Conservation (phyloP, 352 stramenopile genomes). For the Pythium phragmitis region DNA sequence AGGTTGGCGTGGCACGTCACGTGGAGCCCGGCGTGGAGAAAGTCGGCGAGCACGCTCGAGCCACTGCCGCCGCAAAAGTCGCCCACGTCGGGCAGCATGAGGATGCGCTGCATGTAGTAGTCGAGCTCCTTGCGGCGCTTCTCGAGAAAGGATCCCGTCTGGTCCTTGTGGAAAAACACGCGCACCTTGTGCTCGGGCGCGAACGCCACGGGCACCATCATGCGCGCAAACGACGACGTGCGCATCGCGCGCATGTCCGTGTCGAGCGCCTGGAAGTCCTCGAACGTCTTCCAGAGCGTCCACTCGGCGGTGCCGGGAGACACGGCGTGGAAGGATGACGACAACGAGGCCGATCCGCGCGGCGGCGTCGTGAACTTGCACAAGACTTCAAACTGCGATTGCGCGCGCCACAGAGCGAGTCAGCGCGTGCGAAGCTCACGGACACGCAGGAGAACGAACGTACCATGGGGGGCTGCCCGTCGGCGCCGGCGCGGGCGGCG, state of each 20-base stretch:
- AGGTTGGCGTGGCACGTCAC: slow-evolving; percentile 25
- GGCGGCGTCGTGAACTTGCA: slow-evolving; percentile 15
- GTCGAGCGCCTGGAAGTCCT: slow-evolving; percentile 78
- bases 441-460: not conserved
- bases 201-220: slow-evolving; percentile 84
- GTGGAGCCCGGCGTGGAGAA: slow-evolving; percentile 48
- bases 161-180: slow-evolving; percentile 74
- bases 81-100: slow-evolving; percentile 66
- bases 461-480: slow-evolving; percentile 21
- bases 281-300: slow-evolving; percentile 79
- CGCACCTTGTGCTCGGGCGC: slow-evolving; percentile 64
- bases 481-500: slow-evolving; percentile 20
- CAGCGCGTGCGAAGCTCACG: not conserved
- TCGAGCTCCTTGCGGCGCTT: slow-evolving; percentile 77
- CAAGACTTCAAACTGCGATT: slow-evolving; percentile 22
- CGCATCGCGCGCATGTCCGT: slow-evolving; percentile 49
- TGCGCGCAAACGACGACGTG: slow-evolving; percentile 62
- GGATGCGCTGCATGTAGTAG: slow-evolving; percentile 83
- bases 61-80: slow-evolving; percentile 54
- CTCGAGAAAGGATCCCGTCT: slow-evolving; percentile 66
- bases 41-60: slow-evolving; percentile 62
- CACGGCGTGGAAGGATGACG: slow-evolving; percentile 9
- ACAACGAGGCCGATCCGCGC: not conserved
- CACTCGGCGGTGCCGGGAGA: slow-evolving; percentile 45
- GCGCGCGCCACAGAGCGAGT: slow-evolving; percentile 5